Evolutionary conservation across 2,329 filamentous ascomycete species (phyloP), one percentile per base, ranked within the genome.

Genomic region (Penicillium sp.): DNA sequence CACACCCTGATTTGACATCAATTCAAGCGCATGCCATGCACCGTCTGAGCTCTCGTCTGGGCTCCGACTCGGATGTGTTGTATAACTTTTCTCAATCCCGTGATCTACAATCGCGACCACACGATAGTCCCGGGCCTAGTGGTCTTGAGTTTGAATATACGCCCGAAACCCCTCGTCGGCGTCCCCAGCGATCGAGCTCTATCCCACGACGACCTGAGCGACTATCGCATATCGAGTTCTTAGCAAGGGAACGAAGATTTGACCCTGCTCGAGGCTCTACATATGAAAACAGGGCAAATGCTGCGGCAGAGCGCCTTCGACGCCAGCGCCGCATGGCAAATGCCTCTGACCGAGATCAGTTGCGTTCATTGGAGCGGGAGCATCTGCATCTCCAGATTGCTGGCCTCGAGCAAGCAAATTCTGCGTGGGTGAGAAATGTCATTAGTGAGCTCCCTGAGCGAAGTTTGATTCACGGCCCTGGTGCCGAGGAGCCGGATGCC

Each of bases 231-330:
- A 29, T 29, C n/a, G 39, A 42, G 15, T 42, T 20, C 15, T 8
- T 42, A 42, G 39, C 58, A 15, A 65, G 65, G 15, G 65, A 71
- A 41, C 56, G 52, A 29, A 60, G 64, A 51, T 59, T 65, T 27
- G 69, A 69, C 21, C 48, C 54, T 12, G 54, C 66, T 15, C 65
- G 67, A 33, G 55, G 65, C 9, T 64, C 64, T 13, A 64, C 52
- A 27, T 62, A 69, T 20, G 72, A 74, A 32, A 50, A 75, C 39
- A 66, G 71, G 49, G 64, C 71, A 4, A 74, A 68, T 49, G 56
- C 75, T 40, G 71, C 69, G 7, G 67, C 68, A 7, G 72, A 75
- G 54, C 70, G 72, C 36, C 62, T 71, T 54, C 69, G 73, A 46
- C 64, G 68, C 21, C 71, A 72, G 52, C 71, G 67, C 27, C 69